A percentile compares a stretch with the other conserved stretches of the same genome.
These are phyloP conservation scores for Exophiala dermatitidis DNA, from an alignment of 2,329 filamentous ascomycete genomes.

Conservation along the genomic window DNA sequence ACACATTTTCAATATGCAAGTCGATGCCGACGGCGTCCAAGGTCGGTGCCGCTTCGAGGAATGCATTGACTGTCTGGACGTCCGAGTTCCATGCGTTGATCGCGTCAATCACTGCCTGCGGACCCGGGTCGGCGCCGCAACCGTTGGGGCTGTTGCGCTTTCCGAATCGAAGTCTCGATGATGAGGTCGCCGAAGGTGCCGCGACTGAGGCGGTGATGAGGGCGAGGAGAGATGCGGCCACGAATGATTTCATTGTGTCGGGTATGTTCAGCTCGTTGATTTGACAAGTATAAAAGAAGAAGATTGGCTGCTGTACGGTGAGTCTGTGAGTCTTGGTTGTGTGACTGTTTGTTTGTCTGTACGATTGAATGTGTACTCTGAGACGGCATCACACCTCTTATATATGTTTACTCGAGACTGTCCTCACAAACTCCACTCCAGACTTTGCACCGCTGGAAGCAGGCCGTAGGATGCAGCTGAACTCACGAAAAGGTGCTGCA, in stretches of 20 bases:
- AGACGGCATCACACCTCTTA: too few relatives aligned
- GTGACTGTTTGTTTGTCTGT: too few relatives aligned
- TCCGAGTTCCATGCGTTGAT: conserved; percentile 16
- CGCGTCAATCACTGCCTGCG: conserved; percentile 3
- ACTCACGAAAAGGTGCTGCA: too few relatives aligned
- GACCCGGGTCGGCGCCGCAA: conserved; percentile 7
- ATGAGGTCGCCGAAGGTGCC: background rate
- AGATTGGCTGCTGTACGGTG: too few relatives aligned
- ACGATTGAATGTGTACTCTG: too few relatives aligned
- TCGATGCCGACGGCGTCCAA: conserved; percentile 3
- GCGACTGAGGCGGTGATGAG: conserved; percentile 9
- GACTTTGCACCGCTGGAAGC: too few relatives aligned
- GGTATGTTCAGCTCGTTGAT: background rate
- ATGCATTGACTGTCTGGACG: conserved; percentile 12
- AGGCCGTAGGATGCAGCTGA: too few relatives aligned
- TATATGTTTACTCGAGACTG: too few relatives aligned
- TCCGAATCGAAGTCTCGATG: conserved; percentile 9
- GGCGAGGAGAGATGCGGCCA: conserved; percentile 9
- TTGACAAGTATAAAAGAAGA: background rate
- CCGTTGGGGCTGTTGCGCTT: conserved; percentile 11
- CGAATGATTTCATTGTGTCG: conserved; percentile 11
- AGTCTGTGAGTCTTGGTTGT: too few relatives aligned
- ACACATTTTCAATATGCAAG: background rate
- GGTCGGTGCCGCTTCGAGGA: conserved; percentile 9
- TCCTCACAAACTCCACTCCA: too few relatives aligned